A percentile compares a stretch with the other conserved stretches of the same genome.
Evolutionary conservation across 1,139 yeast genomes (phyloP).

Genomic region (Blastobotrys aristatus): DNA sequence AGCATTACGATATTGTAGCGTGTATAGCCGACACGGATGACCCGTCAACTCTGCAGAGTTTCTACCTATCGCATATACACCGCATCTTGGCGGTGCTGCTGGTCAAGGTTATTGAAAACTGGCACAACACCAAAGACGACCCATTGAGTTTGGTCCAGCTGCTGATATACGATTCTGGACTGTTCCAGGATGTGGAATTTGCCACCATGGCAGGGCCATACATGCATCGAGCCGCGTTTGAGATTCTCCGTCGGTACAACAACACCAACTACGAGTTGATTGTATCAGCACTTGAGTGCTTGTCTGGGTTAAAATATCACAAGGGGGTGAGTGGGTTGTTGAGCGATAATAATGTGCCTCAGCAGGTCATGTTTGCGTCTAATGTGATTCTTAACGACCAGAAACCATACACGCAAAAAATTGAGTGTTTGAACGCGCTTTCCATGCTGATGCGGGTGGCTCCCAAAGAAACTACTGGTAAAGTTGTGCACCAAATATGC

Average conservation of each 20-base stretch:
- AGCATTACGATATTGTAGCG: conserved; percentile 56
- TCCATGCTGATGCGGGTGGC: conserved; percentile 61
- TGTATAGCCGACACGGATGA: conserved; percentile 44
- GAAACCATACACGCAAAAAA: conserved; percentile 65
- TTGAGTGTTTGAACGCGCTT: conserved; percentile 69
- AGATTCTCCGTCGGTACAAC: conserved; percentile 30
- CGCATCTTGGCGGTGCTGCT: conserved; percentile 45
- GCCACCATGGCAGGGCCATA: conserved; percentile 37
- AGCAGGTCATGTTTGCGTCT: conserved; percentile 73
- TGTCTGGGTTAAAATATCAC: conserved; percentile 17
- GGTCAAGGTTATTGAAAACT: conserved; percentile 5
- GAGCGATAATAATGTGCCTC: conserved; percentile 45
- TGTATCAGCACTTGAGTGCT: conserved; percentile 19
- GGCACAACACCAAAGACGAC: neutral
- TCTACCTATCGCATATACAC: conserved; percentile 36
- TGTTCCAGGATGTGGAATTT: conserved; percentile 22
- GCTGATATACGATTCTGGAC: conserved; percentile 29
- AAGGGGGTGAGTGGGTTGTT: conserved; percentile 11
- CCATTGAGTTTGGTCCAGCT: conserved; percentile 41
- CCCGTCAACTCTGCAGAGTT: conserved; percentile 21
- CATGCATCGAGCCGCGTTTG: conserved; percentile 30
- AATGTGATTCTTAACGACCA: conserved; percentile 70
- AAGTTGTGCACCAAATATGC: conserved; percentile 83
- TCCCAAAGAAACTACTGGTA: conserved; percentile 51
- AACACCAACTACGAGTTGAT: conserved; percentile 18